Evolutionary conservation across 2,329 filamentous ascomycete species (phyloP).

Genomic region (Trichoderma brevicompactum): DNA sequence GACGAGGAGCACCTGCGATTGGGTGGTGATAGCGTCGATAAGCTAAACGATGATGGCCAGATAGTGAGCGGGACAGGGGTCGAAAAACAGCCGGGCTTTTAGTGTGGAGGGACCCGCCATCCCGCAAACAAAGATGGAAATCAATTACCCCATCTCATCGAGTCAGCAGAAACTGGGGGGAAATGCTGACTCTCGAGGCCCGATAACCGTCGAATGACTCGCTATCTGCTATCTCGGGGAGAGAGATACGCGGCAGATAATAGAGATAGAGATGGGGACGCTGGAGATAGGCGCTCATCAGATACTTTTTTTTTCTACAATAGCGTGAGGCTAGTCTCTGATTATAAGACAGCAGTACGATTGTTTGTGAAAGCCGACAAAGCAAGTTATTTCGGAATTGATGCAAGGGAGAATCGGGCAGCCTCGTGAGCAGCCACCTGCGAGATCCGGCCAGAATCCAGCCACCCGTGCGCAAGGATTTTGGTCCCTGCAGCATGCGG

Average conservation of each 20-base stretch:
- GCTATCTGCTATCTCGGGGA: conserved; percentile 24
- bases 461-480: too few species aligned
- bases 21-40: neutral
- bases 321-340: neutral
- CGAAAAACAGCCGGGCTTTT: neutral
- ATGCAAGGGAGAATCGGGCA: conserved; percentile 6
- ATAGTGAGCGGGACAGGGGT: conserved; percentile 22
- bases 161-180: conserved; percentile 41
- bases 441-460: conserved; percentile 1
- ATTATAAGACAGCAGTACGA: neutral
- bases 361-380: neutral
- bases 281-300: neutral
- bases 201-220: conserved; percentile 18
- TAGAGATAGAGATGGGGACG: neutral
- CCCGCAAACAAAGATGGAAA: conserved; percentile 7
- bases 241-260: conserved; percentile 21
- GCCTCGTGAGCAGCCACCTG: neutral
- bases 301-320: neutral
- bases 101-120: conserved; percentile 25
- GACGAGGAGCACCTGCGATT: neutral
- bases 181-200: neutral
- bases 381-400: neutral
- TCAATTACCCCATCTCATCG: conserved; percentile 52
- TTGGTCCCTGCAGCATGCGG: neutral
- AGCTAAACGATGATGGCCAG: conserved; percentile 5